A percentile compares a stretch with the other conserved stretches of the same genome.
These are phyloP conservation scores for Aspergillus nanangensis DNA, from an alignment of 495 filamentous ascomycete genomes.

Conservation along the genomic window DNA sequence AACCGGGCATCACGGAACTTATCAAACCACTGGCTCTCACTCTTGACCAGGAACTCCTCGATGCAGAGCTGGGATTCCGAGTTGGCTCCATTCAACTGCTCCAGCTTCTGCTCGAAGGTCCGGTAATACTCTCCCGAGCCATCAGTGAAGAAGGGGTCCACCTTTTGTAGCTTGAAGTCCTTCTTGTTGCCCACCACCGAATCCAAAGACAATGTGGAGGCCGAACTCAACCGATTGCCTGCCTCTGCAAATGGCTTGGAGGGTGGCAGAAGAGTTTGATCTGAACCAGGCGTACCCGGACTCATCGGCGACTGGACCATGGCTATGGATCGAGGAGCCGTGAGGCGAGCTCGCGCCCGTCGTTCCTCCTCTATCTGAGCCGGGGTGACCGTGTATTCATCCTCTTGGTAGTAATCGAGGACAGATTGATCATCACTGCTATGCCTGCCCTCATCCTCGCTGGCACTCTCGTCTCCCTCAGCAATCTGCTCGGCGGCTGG, in stretches of 20 bases:
- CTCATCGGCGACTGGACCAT: conserved; percentile 24
- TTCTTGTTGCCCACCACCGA: conserved; percentile 57
- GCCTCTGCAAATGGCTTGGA: conserved; percentile 24
- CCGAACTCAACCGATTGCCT: conserved; percentile 29
- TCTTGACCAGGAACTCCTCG: conserved; percentile 60
- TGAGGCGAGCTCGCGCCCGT: conserved; percentile 3
- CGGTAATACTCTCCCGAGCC: conserved; percentile 56
- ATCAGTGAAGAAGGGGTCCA: conserved; percentile 69
- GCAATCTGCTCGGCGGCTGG: conserved; percentile 16
- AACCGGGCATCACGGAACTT: conserved; percentile 54
- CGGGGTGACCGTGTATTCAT: conserved; percentile 33
- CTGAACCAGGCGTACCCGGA: conserved; percentile 33
- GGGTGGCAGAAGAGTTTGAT: conserved; percentile 12
- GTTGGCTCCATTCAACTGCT: conserved; percentile 49
- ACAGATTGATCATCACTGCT: conserved; percentile 37
- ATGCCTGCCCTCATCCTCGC: conserved; percentile 18
- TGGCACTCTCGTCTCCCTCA: conserved; percentile 22
- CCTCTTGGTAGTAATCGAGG: conserved; percentile 32
- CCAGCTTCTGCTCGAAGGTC: conserved; percentile 56
- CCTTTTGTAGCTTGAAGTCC: conserved; percentile 64
- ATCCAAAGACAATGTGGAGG: conserved; percentile 45
- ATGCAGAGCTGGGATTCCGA: conserved; percentile 61
- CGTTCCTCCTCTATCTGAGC: conserved; percentile 27
- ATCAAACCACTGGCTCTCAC: conserved; percentile 67
- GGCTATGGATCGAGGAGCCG: conserved; percentile 5